Conservation (phyloP, 2,329 filamentous ascomycete species). For the Arthrobotrys musiformis region DNA sequence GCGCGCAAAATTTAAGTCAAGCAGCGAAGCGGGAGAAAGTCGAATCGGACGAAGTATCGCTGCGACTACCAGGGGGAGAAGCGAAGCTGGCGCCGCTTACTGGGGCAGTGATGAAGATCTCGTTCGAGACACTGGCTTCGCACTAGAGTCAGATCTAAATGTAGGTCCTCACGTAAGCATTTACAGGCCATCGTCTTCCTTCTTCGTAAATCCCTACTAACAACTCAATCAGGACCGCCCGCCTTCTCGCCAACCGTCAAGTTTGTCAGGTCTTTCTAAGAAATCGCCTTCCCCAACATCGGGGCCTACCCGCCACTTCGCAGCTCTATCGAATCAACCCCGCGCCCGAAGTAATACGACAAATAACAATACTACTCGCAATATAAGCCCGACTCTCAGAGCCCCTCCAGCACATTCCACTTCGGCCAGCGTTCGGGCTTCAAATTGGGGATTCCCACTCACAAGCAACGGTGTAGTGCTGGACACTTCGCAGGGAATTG, state of each 20-base stretch:
- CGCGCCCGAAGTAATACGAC: conserved; percentile 27
- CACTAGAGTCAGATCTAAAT: conserved; percentile 34
- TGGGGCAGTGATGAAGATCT: conserved; percentile 95
- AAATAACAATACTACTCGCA: conserved; percentile 14
- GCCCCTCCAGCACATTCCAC: conserved; percentile 40
- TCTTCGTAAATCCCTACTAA: not conserved
- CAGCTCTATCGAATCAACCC: conserved; percentile 27
- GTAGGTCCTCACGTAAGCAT: conserved; percentile 40
- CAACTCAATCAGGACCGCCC: conserved; percentile 31
- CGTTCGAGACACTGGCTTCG: conserved; percentile 77
- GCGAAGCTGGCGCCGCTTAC: conserved; percentile 62
- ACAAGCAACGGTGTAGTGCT: conserved; percentile 27
- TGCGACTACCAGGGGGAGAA: conserved; percentile 29
- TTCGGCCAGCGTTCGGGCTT: conserved; percentile 37
- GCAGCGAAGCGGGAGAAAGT: conserved; percentile 71
- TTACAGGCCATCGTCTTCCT: not conserved
- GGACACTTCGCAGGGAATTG: conserved; percentile 33
- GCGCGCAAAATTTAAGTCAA: conserved; percentile 76
- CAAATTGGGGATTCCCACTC: conserved; percentile 53
- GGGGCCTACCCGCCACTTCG: conserved; percentile 35
- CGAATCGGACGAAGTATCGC: conserved; percentile 64
- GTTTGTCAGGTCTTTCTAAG: conserved; percentile 27
- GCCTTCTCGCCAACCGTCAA: conserved; percentile 39
- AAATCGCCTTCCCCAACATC: conserved; percentile 17
- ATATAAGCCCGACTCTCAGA: conserved; percentile 17